Percentiles rank a stretch among this genome's conserved stretches.
Conservation (phyloP, 2,329 filamentous ascomycete species). For the Alternaria triticimaculans region DNA sequence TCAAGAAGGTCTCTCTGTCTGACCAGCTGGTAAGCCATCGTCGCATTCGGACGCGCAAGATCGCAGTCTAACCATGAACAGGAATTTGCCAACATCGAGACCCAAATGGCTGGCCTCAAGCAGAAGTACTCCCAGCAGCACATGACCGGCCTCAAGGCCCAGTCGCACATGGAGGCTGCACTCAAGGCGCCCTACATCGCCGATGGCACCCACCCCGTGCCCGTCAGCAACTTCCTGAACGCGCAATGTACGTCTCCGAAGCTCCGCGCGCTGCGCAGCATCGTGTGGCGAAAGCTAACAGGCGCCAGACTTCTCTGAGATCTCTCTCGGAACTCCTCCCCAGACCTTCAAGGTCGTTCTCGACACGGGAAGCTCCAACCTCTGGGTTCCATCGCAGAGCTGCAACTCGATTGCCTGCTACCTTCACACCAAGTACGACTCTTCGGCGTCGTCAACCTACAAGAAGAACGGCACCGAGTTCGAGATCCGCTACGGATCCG, state of each 20-base stretch:
- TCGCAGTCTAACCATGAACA: slow-evolving; percentile 45
- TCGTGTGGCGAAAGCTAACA: slow-evolving; percentile 23
- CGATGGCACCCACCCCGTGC: slow-evolving; percentile 77
- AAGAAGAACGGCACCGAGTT: slow-evolving; percentile 93
- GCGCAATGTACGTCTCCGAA: slow-evolving; percentile 81
- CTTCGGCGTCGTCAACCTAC: slow-evolving; percentile 84
- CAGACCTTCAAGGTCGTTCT: slow-evolving; percentile 98
- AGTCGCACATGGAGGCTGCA: slow-evolving; percentile 73
- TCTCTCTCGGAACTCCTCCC: slow-evolving; percentile 87
- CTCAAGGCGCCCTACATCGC: slow-evolving; percentile 76
- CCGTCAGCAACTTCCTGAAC: slow-evolving; percentile 97
- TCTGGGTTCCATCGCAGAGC: slow-evolving; percentile 92
- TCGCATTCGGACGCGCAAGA: slow-evolving; percentile 11
- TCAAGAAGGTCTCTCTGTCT: slow-evolving; percentile 91
- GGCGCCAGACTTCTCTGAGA: slow-evolving; percentile 87
- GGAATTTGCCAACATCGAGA: slow-evolving; percentile 79
- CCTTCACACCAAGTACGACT: slow-evolving; percentile 96
- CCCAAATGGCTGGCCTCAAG: slow-evolving; percentile 80
- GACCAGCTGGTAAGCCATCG: slow-evolving; percentile 81
- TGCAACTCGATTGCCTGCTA: slow-evolving; percentile 98
- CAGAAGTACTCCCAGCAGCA: slow-evolving; percentile 75
- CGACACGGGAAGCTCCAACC: slow-evolving; percentile 97
- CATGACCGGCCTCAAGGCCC: slow-evolving; percentile 81
- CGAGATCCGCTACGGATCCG: slow-evolving; percentile 94
- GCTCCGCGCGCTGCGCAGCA: neutral